phyloP scores from a whole-genome alignment of 805 yeast species.

The Blastobotrys attinorum region DNA sequence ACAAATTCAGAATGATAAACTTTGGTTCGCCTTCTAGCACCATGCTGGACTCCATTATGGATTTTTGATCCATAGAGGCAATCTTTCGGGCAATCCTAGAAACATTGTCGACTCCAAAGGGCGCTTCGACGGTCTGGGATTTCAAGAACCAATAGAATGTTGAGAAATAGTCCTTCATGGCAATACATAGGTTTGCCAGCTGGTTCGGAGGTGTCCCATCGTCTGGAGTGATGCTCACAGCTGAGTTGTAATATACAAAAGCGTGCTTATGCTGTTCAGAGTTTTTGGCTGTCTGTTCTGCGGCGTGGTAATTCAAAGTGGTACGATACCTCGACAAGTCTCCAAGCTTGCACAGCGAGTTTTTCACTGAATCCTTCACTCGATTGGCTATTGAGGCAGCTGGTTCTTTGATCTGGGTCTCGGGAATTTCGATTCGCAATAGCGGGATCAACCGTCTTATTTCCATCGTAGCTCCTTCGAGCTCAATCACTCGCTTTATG shows the following conservation, averaged over 20 bases:
- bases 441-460: neutral
- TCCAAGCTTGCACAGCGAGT: conserved; percentile 8
- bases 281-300: neutral
- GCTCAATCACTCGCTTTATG: conserved; percentile 4
- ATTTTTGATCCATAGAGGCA: neutral
- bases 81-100: neutral
- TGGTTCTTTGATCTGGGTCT: neutral
- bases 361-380: neutral
- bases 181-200: conserved; percentile 6
- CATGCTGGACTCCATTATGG: neutral
- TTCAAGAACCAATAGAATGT: conserved; percentile 10
- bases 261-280: conserved; percentile 7
- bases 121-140: conserved; percentile 8
- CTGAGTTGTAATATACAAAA: conserved; percentile 8
- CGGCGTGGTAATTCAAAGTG: conserved; percentile 1
- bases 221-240: conserved; percentile 1
- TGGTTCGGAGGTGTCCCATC: conserved; percentile 10
- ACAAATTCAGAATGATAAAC: neutral
- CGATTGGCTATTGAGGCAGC: neutral
- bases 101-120: conserved; percentile 6
- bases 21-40: neutral
- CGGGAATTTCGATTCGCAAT: conserved; percentile 1
- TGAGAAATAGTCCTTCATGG: conserved; percentile 3
- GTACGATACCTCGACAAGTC: conserved; percentile 14
- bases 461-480: conserved; percentile 4